A percentile compares a stretch with the other conserved stretches of the same genome.
Conservation (phyloP, 805 yeast species). For the Starmerella davenportii region DNA sequence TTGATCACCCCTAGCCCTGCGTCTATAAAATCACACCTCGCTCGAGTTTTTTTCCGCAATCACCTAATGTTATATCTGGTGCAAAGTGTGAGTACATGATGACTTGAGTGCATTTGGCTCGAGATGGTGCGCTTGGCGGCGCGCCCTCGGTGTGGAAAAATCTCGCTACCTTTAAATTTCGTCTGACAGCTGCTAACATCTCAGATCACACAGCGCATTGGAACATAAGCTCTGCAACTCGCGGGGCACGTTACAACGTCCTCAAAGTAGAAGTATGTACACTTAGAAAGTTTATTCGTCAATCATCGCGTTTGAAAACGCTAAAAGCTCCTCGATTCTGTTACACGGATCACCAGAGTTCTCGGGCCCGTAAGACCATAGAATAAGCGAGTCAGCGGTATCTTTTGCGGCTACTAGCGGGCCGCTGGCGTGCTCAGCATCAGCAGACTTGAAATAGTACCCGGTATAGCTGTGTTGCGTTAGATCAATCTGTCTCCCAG, state of each 20-base stretch:
- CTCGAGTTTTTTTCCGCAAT: too few species aligned
- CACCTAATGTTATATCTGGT: too few species aligned
- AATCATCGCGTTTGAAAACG: slow-evolving; percentile 2
- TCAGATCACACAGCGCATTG: too few species aligned
- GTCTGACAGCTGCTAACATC: slow-evolving; percentile 32
- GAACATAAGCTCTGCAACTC: too few species aligned
- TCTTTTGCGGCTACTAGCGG: slow-evolving; percentile 2
- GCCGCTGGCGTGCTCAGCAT: slow-evolving; percentile 10
- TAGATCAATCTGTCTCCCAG: slow-evolving; percentile 13
- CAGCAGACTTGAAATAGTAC: slow-evolving; percentile 7
- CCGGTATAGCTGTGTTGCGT: slow-evolving; percentile 10
- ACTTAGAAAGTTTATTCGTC: neutral
- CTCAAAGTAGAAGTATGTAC: too few species aligned
- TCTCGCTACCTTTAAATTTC: slow-evolving; percentile 82
- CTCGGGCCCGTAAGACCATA: slow-evolving; percentile 15
- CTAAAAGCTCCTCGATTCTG: slow-evolving; percentile 11
- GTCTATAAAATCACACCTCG: too few species aligned
- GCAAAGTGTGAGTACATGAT: slow-evolving; percentile 36
- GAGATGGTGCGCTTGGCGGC: slow-evolving; percentile 36
- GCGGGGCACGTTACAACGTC: too few species aligned
- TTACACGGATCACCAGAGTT: slow-evolving; percentile 10
- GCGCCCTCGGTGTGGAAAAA: slow-evolving; percentile 90
- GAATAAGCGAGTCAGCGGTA: slow-evolving; percentile 1
- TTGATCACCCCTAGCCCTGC: too few species aligned
- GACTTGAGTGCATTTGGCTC: slow-evolving; percentile 99